Evolutionary conservation across 2,329 filamentous ascomycete genomes (phyloP).

Genomic region (Cytospora piceae): DNA sequence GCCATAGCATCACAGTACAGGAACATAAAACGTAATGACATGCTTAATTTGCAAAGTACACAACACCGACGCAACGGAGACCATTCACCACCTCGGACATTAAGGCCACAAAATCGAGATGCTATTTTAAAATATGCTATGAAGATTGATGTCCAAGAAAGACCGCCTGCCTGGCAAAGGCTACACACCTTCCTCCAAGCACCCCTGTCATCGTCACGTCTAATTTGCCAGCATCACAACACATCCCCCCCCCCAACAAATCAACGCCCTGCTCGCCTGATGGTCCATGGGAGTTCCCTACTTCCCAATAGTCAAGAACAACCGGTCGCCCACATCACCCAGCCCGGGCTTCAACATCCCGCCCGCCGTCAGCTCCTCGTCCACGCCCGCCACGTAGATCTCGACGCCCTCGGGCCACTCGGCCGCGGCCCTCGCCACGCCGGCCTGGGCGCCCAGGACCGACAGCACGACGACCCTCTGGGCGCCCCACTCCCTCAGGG

Average conservation of each 20-base stretch:
- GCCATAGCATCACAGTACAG: too few relatives aligned
- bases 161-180: not conserved
- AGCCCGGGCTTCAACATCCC: slow-evolving; percentile 92
- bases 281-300: slow-evolving; percentile 41
- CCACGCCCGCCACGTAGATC: slow-evolving; percentile 82
- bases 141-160: not conserved
- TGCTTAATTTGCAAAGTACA: not conserved
- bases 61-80: not conserved
- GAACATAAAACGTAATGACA: too few relatives aligned
- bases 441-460: slow-evolving; percentile 72
- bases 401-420: slow-evolving; percentile 80
- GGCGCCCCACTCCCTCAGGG: slow-evolving; percentile 90
- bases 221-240: not conserved
- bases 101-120: not conserved
- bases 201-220: not conserved
- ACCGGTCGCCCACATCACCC: slow-evolving; percentile 86
- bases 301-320: slow-evolving; percentile 90
- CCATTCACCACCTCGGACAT: not conserved
- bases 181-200: not conserved
- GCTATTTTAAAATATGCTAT: not conserved
- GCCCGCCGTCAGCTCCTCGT: slow-evolving; percentile 70
- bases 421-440: slow-evolving; percentile 70
- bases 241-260: not conserved
- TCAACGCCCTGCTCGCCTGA: not conserved
- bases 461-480: slow-evolving; percentile 75